Evolutionary conservation across 176 grass and related monocot genomes (phyloP).

Genomic region (Puccinellia tenuiflora): DNA sequence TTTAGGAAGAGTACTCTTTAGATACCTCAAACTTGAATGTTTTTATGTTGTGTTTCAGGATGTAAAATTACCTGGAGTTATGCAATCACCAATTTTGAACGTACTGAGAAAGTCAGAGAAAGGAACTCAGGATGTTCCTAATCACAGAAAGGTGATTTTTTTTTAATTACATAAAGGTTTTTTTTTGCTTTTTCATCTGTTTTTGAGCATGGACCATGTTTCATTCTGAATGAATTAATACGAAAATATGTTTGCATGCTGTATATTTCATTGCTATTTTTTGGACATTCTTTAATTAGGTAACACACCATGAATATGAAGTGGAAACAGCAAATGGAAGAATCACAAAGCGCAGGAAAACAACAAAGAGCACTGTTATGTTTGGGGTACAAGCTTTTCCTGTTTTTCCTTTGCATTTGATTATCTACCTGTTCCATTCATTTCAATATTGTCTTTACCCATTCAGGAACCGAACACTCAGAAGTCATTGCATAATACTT

Average conservation of each 20-base stretch:
- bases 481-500: conserved; percentile 47
- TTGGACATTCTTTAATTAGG: conserved; percentile 33
- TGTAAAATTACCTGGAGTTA: conserved; percentile 59
- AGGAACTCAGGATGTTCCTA: conserved; percentile 48
- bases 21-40: conserved; percentile 10
- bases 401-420: conserved; percentile 20
- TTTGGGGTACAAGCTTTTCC: conserved; percentile 55
- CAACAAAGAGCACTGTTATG: conserved; percentile 85
- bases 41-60: conserved; percentile 52
- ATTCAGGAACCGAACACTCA: conserved; percentile 60
- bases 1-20: not conserved
- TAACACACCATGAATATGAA: conserved; percentile 86
- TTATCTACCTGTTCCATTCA: conserved; percentile 8
- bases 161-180: not conserved
- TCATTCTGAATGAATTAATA: conserved; percentile 6
- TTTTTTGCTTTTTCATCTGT: conserved; percentile 7
- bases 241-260: not conserved
- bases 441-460: conserved; percentile 16
- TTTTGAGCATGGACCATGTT: not conserved
- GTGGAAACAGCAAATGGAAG: conserved; percentile 78
- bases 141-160: conserved; percentile 65
- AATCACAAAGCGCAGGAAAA: conserved; percentile 90
- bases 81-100: conserved; percentile 69
- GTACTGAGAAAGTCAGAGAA: conserved; percentile 79
- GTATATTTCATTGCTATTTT: conserved; percentile 14